These are phyloP conservation scores for Plantago rigida DNA, from an alignment of 305 asterid species.

Conservation along the genomic window DNA sequence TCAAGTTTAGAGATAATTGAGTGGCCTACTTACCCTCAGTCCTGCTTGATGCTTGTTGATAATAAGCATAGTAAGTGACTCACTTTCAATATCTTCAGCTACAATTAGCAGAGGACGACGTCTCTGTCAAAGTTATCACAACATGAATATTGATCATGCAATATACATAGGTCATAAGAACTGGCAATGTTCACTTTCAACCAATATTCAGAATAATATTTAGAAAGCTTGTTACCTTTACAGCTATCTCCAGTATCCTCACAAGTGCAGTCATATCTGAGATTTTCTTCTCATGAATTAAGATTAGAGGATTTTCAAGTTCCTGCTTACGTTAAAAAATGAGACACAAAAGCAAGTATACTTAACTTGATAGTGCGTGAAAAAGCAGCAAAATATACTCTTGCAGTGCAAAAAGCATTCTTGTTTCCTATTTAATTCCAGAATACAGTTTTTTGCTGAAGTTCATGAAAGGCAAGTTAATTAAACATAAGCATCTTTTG, in stretches of 20 bases:
- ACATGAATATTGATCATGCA: slow-evolving; percentile 18
- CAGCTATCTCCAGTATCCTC: slow-evolving; percentile 62
- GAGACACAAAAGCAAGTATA: slow-evolving; percentile 15
- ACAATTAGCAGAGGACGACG: slow-evolving; percentile 62
- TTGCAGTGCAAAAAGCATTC: slow-evolving; percentile 3
- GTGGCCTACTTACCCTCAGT: slow-evolving; percentile 41
- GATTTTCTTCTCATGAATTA: slow-evolving; percentile 84
- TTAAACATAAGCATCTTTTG: slow-evolving; percentile 13
- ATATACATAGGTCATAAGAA: slow-evolving; percentile 3
- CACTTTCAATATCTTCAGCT: slow-evolving; percentile 84
- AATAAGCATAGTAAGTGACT: slow-evolving; percentile 63
- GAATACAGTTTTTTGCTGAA: not conserved
- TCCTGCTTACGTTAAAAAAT: slow-evolving; percentile 46
- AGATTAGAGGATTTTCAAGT: slow-evolving; percentile 76
- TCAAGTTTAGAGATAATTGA: slow-evolving; percentile 7
- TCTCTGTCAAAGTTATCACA: slow-evolving; percentile 38
- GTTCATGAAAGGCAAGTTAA: not conserved
- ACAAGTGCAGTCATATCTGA: slow-evolving; percentile 59
- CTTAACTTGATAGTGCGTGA: slow-evolving; percentile 2
- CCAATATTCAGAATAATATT: not conserved
- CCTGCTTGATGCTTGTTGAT: slow-evolving; percentile 82
- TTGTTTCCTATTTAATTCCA: not conserved
- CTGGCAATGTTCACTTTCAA: not conserved
- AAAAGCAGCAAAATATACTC: slow-evolving; percentile 3
- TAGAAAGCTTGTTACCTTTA: slow-evolving; percentile 44